Conservation (phyloP, 345 rosid genomes). For the Hevea brasiliensis region DNA sequence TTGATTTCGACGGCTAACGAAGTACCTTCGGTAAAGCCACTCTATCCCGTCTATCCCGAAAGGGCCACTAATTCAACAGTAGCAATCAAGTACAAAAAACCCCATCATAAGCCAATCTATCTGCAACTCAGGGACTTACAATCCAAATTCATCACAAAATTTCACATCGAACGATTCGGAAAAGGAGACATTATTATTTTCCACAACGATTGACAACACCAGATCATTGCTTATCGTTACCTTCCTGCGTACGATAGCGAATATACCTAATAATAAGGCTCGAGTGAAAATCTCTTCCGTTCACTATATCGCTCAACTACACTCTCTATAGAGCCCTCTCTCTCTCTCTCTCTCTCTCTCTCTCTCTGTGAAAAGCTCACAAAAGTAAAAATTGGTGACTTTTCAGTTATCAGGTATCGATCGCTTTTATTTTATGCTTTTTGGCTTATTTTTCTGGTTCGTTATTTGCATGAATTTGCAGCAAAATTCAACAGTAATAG, state of each 20-base stretch:
- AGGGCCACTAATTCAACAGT: neutral
- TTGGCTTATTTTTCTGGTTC: neutral
- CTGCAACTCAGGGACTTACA: too few species aligned
- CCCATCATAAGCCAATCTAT: neutral
- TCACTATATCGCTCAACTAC: neutral
- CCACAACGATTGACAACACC: neutral
- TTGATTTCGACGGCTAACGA: too few species aligned
- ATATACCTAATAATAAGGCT: neutral
- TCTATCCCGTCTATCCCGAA: neutral
- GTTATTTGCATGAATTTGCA: neutral
- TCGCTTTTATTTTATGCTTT: neutral
- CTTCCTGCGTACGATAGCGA: slow-evolving; percentile 11
- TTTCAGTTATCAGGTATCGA: neutral
- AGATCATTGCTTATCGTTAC: neutral
- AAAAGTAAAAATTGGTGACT: neutral
- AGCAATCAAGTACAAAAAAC: neutral
- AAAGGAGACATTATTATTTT: neutral
- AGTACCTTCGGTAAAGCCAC: neutral
- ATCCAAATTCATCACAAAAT: too few species aligned
- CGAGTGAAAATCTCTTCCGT: neutral
- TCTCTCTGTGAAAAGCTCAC: neutral
- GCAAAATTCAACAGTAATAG: too few species aligned
- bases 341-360: neutral
- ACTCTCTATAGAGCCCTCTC: neutral
- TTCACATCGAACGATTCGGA: neutral